Evolutionary conservation across 495 filamentous ascomycete species (phyloP).

Genomic region (Penicillium flavigenum): DNA sequence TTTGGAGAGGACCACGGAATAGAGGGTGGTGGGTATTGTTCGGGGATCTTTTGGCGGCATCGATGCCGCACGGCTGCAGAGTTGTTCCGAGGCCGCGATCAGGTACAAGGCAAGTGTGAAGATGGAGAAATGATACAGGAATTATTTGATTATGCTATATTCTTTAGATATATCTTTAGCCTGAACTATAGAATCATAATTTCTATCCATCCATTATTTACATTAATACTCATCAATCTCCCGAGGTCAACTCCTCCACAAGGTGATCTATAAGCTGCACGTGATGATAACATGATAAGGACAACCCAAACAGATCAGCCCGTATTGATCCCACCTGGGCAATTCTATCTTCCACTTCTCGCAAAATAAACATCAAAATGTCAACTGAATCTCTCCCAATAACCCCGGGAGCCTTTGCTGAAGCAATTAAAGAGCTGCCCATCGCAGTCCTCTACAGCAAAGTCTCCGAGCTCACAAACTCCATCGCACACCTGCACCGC

Average conservation of each 20-base stretch:
- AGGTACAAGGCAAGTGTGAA: background rate
- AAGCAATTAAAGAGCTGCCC: conserved; percentile 70
- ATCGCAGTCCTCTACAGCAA: conserved; percentile 73
- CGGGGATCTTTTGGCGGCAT: conserved; percentile 10
- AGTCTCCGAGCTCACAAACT: conserved; percentile 78
- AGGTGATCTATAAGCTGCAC: background rate
- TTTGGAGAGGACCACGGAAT: conserved; percentile 1
- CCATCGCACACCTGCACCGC: conserved; percentile 74
- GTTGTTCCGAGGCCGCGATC: conserved; percentile 19
- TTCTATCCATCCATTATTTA: background rate
- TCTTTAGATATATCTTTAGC: background rate
- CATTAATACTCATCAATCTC: background rate
- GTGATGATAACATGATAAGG: conserved; percentile 12
- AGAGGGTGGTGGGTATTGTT: conserved; percentile 5
- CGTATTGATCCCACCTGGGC: background rate
- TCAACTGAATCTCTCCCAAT: conserved; percentile 40
- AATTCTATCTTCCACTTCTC: background rate
- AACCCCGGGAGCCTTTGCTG: conserved; percentile 49
- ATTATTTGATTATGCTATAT: background rate
- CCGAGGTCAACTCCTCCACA: background rate
- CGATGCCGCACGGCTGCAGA: conserved; percentile 15
- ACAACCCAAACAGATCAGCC: conserved; percentile 3
- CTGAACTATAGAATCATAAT: background rate
- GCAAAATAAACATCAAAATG: conserved; percentile 27
- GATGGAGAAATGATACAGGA: background rate